Evolutionary conservation across 176 grass and related monocot genomes (phyloP), one percentile per base, ranked within the genome.

Genomic region (Carex littledalei): DNA sequence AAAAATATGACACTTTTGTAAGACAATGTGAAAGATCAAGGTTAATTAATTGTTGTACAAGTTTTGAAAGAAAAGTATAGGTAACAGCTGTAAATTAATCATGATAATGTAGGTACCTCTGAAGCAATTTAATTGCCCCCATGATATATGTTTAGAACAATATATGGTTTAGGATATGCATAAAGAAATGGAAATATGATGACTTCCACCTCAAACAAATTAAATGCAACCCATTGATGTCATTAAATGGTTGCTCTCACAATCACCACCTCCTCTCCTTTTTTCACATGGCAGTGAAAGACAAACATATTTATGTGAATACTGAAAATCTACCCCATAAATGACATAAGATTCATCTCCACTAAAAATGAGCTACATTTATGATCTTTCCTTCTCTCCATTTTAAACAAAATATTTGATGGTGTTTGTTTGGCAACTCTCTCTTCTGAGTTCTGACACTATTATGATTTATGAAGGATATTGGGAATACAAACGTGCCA

Each of bases 201-300:
- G 20, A 49, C 35, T 73, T 81, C 63, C 85, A 71, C 59, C 88
- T 56, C 49, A 43, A 82, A 57, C 87, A 68, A 67, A 55, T 84
- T 81, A 58, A 90, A 82, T 88, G 78, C 79, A 31, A 83, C 22
- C 39, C 67, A 63, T 75, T 43, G 71, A 85, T 65, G 70, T 75
- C 85, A 85, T 84, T 87, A 49, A 81, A 74, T 84, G 86, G 81
- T 76, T 82, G 63, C 82, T 43, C 56, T 84, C 34, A 13, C 18
- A 49, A 65, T 81, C 63, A 77, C 41, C 37, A 43, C 16, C 79
- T 81, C 16, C 31, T 72, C 26, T 86, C 12, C 22, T 16, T 67
- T 37, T 49, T 49, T 65, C 47, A 57, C 50, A n/a, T 80, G 37
- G 32, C 15, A 71, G 52, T 75, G 15, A 72, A 72, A 47, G 68